Percentiles rank a stretch among this genome's conserved stretches.
These are phyloP conservation scores for Backusella luteola DNA, from an alignment of 192 early-diverging fungal genomes.

Conservation along the genomic window DNA sequence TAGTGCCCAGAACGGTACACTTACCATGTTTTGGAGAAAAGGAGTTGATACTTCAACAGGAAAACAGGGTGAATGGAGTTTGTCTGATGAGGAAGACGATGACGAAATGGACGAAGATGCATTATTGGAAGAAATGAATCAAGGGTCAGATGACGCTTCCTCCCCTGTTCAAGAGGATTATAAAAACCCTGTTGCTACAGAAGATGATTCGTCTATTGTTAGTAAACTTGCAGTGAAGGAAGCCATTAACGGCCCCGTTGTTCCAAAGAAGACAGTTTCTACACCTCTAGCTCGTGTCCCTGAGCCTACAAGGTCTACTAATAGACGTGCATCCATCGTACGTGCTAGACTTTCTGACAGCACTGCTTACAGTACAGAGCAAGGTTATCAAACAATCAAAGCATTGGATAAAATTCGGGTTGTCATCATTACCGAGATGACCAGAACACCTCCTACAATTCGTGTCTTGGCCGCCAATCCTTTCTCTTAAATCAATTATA, in stretches of 20 bases:
- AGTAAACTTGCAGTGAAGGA: background rate
- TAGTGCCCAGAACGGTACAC: constrained; percentile 20
- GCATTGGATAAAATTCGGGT: constrained; percentile 45
- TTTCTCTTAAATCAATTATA: background rate
- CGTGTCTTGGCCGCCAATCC: constrained; percentile 55
- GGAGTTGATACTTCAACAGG: constrained; percentile 34
- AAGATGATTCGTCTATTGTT: background rate
- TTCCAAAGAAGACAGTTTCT: constrained; percentile 1
- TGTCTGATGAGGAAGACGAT: constrained; percentile 45
- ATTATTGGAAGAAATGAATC: constrained; percentile 14
- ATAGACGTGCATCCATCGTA: constrained; percentile 21
- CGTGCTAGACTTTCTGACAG: constrained; percentile 20
- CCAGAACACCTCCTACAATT: constrained; percentile 50
- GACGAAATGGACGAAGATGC: constrained; percentile 39
- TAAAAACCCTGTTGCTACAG: background rate
- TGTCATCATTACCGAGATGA: constrained; percentile 46
- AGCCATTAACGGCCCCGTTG: background rate
- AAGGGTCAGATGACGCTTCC: background rate
- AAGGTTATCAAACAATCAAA: constrained; percentile 41
- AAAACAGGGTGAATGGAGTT: constrained; percentile 26
- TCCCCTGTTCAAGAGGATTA: background rate
- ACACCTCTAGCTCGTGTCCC: background rate
- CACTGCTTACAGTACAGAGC: constrained; percentile 26
- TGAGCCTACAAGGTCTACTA: constrained; percentile 18
- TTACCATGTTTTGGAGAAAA: constrained; percentile 50